Evolutionary conservation across 169 alveolate genomes (phyloP).

Genomic region (Plasmodium falciparum): DNA sequence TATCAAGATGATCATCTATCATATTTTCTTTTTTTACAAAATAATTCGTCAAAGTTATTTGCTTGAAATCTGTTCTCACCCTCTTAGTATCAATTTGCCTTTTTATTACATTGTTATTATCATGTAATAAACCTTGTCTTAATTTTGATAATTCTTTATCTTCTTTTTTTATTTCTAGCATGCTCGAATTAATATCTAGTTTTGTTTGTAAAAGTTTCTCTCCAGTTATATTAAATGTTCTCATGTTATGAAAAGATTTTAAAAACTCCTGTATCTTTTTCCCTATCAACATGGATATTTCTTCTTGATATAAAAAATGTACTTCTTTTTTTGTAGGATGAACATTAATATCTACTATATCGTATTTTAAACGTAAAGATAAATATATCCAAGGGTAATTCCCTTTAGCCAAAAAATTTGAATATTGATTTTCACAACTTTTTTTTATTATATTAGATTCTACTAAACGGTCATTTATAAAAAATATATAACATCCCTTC

Average conservation of each 20-base stretch:
- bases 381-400: conserved; percentile 92
- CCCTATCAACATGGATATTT: conserved; percentile 82
- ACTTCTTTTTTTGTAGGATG: conserved; percentile 98
- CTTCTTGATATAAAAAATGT: conserved; percentile 90
- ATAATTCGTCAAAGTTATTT: conserved; percentile 50
- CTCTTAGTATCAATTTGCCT: conserved; percentile 30
- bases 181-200: conserved; percentile 15
- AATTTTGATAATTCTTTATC: background rate
- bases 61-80: conserved; percentile 57
- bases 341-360: conserved; percentile 97
- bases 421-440: conserved; percentile 80
- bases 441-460: conserved; percentile 80
- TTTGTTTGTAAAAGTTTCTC: conserved; percentile 22
- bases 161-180: conserved; percentile 17
- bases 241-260: conserved; percentile 11
- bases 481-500: conserved; percentile 90
- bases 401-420: conserved; percentile 82
- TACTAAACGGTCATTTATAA: conserved; percentile 97
- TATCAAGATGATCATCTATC: background rate
- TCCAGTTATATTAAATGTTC: conserved; percentile 24
- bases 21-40: conserved; percentile 41
- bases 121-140: background rate
- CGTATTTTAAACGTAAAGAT: conserved; percentile 94
- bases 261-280: conserved; percentile 77
- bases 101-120: background rate